Percentiles rank a stretch among this genome's conserved stretches.
Evolutionary conservation across 306 rosid species (phyloP).

Genomic region (Cucumis melo): DNA sequence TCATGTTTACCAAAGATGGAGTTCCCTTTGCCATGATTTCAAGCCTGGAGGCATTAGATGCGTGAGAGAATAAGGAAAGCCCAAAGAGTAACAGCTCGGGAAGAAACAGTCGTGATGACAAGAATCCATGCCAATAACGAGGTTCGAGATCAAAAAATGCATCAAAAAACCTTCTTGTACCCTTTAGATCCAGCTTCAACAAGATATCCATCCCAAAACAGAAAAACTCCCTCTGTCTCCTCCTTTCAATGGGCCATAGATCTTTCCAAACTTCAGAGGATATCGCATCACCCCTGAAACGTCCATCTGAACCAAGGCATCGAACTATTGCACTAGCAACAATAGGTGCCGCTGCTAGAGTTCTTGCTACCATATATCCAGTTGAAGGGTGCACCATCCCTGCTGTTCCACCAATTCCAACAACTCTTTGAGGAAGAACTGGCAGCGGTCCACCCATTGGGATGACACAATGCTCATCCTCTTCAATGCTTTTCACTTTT

Average conservation of each 20-base stretch:
- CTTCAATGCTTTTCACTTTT: constrained; percentile 85
- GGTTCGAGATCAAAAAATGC: constrained; percentile 96
- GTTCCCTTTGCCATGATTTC: constrained; percentile 98
- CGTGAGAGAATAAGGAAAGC: constrained; percentile 77
- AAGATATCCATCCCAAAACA: constrained; percentile 96
- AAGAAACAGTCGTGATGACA: constrained; percentile 84
- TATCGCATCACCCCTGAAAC: constrained; percentile 36
- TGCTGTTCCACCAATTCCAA: constrained; percentile 97
- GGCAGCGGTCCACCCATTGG: constrained; percentile 99
- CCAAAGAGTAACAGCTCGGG: constrained; percentile 75
- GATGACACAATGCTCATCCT: constrained; percentile 89
- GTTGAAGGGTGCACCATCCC: constrained; percentile 99
- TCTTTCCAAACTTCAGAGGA: constrained; percentile 79
- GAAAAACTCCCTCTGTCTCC: constrained; percentile 95
- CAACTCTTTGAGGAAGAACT: constrained; percentile 83
- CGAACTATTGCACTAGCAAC: constrained; percentile 74
- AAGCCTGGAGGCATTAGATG: constrained; percentile 70
- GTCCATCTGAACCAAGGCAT: constrained; percentile 46
- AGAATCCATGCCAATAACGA: constrained; percentile 92
- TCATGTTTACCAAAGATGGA: constrained; percentile 80
- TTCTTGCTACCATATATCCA: constrained; percentile 97
- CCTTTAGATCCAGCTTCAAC: constrained; percentile 82
- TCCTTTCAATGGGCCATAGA: constrained; percentile 84
- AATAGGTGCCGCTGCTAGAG: constrained; percentile 88
- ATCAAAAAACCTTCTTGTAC: constrained; percentile 69